Evolutionary conservation across 1,139 yeast species (phyloP).

Genomic region (Arxiozyma heterogenica): DNA sequence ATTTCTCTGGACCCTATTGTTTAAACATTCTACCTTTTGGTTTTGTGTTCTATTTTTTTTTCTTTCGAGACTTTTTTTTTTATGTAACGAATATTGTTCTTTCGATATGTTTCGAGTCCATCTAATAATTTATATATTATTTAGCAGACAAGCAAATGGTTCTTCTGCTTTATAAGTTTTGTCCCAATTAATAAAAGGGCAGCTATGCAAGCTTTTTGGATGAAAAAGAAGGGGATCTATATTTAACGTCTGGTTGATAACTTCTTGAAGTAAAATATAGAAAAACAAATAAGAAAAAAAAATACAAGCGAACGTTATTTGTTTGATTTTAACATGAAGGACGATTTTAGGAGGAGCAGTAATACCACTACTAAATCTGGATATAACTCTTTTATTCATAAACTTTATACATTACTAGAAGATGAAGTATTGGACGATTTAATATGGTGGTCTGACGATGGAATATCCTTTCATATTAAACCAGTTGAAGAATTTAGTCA

Average conservation of each 20-base stretch:
- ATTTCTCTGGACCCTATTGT: background rate
- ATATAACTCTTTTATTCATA: slow-evolving; percentile 48
- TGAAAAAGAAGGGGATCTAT: too few species aligned
- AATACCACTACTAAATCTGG: background rate
- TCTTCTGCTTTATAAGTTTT: too few species aligned
- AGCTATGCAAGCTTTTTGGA: too few species aligned
- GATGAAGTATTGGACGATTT: slow-evolving; percentile 43
- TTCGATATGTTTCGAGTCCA: background rate
- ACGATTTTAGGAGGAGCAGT: background rate
- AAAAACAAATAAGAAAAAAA: too few species aligned
- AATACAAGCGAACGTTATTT: too few species aligned
- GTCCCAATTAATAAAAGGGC: too few species aligned
- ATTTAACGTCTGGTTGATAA: too few species aligned
- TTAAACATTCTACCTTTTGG: too few species aligned
- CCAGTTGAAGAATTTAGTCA: slow-evolving; percentile 53
- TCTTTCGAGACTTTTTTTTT: background rate
- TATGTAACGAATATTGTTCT: background rate
- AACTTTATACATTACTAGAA: slow-evolving; percentile 54
- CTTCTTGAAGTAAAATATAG: too few species aligned
- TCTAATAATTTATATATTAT: too few species aligned
- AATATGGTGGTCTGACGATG: slow-evolving; percentile 44
- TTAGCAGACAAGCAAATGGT: too few species aligned
- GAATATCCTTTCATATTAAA: slow-evolving; percentile 36
- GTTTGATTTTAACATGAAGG: background rate
- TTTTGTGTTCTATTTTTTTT: too few species aligned